Base-by-base conservation (phyloP, 805 yeast species). In the Diddensiella caesifluorescens region DNA sequence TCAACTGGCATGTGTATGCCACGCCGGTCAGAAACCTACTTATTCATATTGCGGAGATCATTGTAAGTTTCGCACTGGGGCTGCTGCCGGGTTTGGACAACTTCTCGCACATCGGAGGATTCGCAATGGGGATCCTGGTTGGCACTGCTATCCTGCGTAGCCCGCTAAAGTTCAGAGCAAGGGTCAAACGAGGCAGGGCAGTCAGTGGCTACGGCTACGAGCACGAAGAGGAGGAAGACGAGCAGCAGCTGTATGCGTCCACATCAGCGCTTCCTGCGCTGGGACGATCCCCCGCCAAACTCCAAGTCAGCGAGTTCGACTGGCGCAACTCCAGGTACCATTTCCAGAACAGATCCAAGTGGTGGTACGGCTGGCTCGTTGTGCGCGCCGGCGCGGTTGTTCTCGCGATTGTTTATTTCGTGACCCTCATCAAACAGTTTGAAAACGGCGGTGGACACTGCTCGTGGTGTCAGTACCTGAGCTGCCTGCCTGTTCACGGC, bases 41-140 rank as follows among this genome's bases (percentile, higher is more conserved):
- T 18, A 64, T 72, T 10, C 70, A 77, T 61, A 46, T 79, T n/a
- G 61, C 63, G 6, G 87, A 82, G 55, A 69, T 82, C 27, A 52
- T 80, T 9, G 65, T 80, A 3, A 69, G 79, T 28, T 68, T 82
- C 35, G 81, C 73, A 4, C 61, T 82, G 15, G 89, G 89, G 0
- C 63, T 82, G 15, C 61, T 82, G 12, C 89, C 89, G 0, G 89
- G 89, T 0, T 56, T 82, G 41, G 89, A 82, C 58, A 82, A 82
- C 56, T 82, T 82, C 54, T 71, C 83, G 32, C 88, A 82, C 57
- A 73, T 82, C 50, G 89, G 89, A 7, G 89, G 89, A 4, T 79
- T 81, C 61, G 72, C 77, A 19, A 63, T 76, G 61, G 89, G 89
- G 0, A 28, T 77, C 0, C 55, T 75, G 21, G 49, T 69, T 25